phyloP scores from a whole-genome alignment of 306 rosid genomes.

The Acacia crassicarpa region DNA sequence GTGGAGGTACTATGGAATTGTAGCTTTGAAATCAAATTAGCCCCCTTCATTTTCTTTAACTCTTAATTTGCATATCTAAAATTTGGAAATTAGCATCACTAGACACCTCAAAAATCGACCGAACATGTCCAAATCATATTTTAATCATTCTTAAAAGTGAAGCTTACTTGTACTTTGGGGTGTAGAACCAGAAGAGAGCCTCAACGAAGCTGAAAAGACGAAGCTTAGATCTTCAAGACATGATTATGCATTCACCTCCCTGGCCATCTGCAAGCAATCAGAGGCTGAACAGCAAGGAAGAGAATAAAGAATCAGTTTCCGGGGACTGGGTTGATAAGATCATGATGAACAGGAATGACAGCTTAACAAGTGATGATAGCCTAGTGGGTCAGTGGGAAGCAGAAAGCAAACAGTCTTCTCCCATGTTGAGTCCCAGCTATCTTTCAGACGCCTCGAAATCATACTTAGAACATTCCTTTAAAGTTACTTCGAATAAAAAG shows the following conservation, averaged over 20 bases:
- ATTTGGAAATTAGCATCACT: neutral
- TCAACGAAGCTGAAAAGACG: conserved; percentile 49
- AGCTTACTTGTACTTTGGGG: conserved; percentile 10
- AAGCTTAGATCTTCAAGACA: conserved; percentile 69
- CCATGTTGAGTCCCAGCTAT: conserved; percentile 43
- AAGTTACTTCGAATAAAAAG: conserved; percentile 32
- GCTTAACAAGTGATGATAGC: conserved; percentile 41
- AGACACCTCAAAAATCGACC: neutral
- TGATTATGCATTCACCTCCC: conserved; percentile 37
- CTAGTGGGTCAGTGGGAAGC: conserved; percentile 47
- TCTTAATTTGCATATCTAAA: neutral
- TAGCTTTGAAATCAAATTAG: neutral
- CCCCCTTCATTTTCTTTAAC: neutral
- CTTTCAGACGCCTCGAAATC: conserved; percentile 49
- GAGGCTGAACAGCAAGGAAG: conserved; percentile 44
- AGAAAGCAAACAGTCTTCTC: conserved; percentile 48
- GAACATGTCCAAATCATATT: neutral
- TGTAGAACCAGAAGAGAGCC: conserved; percentile 44
- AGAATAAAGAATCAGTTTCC: conserved; percentile 53
- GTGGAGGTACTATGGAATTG: conserved; percentile 45
- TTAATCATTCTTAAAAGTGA: neutral
- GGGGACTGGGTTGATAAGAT: conserved; percentile 50
- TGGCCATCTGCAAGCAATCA: conserved; percentile 41
- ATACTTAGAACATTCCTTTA: conserved; percentile 35
- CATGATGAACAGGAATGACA: conserved; percentile 44